Evolutionary conservation across 345 rosid genomes (phyloP).

Genomic region (Eucalyptus caleyi): DNA sequence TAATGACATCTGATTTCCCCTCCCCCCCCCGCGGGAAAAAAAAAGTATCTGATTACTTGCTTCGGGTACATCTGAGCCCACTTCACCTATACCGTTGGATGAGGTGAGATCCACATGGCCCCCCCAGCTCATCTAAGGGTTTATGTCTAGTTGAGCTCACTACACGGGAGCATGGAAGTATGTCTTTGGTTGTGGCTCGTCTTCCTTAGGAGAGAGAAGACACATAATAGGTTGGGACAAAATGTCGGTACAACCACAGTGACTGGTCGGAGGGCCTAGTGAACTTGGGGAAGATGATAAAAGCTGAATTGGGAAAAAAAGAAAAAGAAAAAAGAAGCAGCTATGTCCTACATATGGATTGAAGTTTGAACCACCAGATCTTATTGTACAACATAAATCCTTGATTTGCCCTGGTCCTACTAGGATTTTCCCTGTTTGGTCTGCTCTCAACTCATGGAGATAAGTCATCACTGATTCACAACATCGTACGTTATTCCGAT

Average conservation of each 20-base stretch:
- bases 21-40: no score
- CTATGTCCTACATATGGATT: background rate
- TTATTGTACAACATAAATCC: background rate
- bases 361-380: background rate
- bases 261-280: background rate
- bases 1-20: no score
- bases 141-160: background rate
- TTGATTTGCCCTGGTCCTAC: background rate
- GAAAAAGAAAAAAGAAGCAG: no score
- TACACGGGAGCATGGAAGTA: background rate
- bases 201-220: background rate
- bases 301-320: background rate
- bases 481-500: background rate
- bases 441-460: background rate
- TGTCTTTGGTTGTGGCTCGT: background rate
- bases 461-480: background rate
- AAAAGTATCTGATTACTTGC: background rate
- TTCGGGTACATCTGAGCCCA: background rate
- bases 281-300: background rate
- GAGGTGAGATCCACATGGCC: background rate
- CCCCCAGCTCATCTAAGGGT: background rate
- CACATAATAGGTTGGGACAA: background rate
- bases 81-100: background rate
- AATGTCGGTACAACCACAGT: background rate
- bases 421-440: background rate